phyloP scores from a whole-genome alignment of 2,329 filamentous ascomycete species.

The Atkinsonella hypoxylon region DNA sequence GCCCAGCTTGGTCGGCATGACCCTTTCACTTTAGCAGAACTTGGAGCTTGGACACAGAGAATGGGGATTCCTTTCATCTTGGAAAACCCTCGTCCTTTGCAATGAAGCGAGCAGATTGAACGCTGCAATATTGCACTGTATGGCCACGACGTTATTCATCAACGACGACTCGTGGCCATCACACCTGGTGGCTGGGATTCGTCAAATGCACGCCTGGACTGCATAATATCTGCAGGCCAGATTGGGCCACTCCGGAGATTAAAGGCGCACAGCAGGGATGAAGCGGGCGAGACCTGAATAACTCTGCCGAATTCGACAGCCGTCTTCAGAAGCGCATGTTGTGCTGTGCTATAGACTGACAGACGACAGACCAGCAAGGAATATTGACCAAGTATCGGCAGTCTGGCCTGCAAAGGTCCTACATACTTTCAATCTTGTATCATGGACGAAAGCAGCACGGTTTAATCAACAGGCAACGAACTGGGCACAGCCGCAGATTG shows the following conservation, averaged over 20 bases:
- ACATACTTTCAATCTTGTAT: background rate
- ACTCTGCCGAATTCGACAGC: no score
- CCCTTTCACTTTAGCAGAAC: no score
- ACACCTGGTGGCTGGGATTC: background rate
- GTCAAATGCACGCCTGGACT: background rate
- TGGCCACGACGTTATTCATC: no score
- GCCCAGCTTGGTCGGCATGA: no score
- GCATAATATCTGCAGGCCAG: slow-evolving; percentile 1
- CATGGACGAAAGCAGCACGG: background rate
- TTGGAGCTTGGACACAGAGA: no score
- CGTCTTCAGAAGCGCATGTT: background rate
- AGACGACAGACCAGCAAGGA: background rate
- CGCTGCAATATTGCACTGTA: no score
- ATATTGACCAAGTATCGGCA: background rate
- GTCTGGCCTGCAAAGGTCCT: background rate
- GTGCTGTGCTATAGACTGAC: no score
- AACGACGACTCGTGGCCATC: no score
- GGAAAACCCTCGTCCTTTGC: no score
- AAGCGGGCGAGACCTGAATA: background rate
- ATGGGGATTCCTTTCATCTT: no score
- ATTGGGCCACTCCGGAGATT: background rate
- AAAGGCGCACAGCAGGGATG: background rate
- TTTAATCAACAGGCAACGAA: background rate
- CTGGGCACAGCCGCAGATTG: background rate
- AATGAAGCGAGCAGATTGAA: no score